A percentile compares a stretch with the other conserved stretches of the same genome.
phyloP scores from a whole-genome alignment of 768 basidiomycete species.

The Pleurotus tuoliensis region DNA sequence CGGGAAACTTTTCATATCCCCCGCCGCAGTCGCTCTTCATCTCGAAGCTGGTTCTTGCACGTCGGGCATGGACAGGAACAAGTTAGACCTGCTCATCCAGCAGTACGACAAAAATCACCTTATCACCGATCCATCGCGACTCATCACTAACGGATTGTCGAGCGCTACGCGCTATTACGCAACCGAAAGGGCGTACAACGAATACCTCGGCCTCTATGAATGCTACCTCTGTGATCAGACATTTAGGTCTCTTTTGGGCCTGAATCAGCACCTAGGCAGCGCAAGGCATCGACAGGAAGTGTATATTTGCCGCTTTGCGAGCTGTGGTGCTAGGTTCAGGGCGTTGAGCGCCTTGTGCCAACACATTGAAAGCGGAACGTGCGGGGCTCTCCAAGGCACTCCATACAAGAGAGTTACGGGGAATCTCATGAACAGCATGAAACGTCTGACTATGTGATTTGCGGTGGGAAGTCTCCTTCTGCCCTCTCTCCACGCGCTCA shows the following conservation, averaged over 20 bases:
- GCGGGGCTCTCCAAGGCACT: constrained; percentile 27
- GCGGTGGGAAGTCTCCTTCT: too few species aligned
- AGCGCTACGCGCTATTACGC: constrained; percentile 24
- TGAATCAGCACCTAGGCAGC: constrained; percentile 65
- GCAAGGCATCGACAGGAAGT: constrained; percentile 50
- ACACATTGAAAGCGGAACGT: constrained; percentile 63
- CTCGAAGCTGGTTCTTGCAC: constrained; percentile 57
- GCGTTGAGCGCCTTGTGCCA: constrained; percentile 58
- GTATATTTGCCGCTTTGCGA: constrained; percentile 49
- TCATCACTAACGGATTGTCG: constrained; percentile 26
- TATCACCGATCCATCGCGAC: constrained; percentile 54
- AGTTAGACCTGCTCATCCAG: constrained; percentile 33
- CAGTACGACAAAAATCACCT: constrained; percentile 39
- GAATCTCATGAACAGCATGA: neutral
- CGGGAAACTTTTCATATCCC: constrained; percentile 41
- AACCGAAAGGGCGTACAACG: constrained; percentile 38
- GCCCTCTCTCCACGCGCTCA: too few species aligned
- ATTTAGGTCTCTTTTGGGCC: constrained; percentile 34
- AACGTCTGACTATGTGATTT: too few species aligned
- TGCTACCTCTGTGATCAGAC: constrained; percentile 56
- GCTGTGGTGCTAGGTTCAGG: constrained; percentile 39
- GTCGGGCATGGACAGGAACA: constrained; percentile 34
- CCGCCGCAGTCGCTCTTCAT: constrained; percentile 55
- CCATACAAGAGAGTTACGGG: neutral
- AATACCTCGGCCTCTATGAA: constrained; percentile 37